A percentile compares a stretch with the other conserved stretches of the same genome.
Evolutionary conservation across 208 protist species (phyloP).

Genomic region (Leishmania tropica): DNA sequence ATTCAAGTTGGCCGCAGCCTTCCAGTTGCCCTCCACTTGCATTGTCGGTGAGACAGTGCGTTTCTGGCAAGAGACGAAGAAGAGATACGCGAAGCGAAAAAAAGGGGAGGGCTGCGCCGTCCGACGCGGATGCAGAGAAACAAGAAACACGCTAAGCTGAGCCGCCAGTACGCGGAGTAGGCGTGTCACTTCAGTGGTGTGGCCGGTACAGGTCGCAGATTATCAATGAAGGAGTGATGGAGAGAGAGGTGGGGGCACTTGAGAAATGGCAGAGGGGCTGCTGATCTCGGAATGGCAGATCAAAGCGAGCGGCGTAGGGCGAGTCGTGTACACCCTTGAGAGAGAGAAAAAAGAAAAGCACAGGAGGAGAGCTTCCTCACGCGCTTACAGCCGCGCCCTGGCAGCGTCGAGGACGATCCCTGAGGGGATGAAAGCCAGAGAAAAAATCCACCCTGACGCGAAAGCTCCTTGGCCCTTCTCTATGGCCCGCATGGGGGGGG

Average conservation of each 20-base stretch:
- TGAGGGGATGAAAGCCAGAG: not conserved
- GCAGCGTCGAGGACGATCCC: not conserved
- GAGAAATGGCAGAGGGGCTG: not conserved
- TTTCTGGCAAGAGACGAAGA: not conserved
- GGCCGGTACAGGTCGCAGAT: not conserved
- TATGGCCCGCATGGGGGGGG: no score
- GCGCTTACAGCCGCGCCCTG: not conserved
- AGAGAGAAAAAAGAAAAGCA: not conserved
- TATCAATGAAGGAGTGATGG: not conserved
- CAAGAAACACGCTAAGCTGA: not conserved
- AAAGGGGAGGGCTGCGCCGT: not conserved
- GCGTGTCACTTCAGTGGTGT: not conserved
- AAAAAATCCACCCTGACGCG: not conserved
- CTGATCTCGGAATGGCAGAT: not conserved
- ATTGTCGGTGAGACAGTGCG: not conserved
- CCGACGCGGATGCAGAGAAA: not conserved
- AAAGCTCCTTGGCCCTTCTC: no score
- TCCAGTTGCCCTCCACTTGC: slow-evolving; percentile 57
- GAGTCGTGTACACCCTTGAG: no score
- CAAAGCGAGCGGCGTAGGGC: not conserved
- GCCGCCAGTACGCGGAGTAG: not conserved
- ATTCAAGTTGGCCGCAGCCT: slow-evolving; percentile 58
- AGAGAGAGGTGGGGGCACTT: not conserved
- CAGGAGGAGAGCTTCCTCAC: not conserved
- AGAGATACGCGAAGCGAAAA: slow-evolving; percentile 3